Percentiles rank a stretch among this genome's conserved stretches.
Evolutionary conservation across 176 grass and related monocot species (phyloP).

Genomic region (Ensete ventricosum): DNA sequence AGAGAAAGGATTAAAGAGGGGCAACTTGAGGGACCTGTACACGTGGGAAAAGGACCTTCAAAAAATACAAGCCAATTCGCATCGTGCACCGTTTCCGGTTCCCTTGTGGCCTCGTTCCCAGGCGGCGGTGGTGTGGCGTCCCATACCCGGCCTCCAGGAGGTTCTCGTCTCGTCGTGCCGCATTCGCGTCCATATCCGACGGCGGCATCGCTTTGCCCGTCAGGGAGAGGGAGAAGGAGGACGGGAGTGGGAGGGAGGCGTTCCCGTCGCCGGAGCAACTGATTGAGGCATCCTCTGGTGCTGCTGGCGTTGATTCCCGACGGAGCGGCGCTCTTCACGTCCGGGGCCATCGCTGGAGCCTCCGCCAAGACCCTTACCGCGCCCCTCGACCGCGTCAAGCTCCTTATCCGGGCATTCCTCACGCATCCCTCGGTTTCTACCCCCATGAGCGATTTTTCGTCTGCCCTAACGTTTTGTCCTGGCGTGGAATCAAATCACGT

Average conservation of each 20-base stretch:
- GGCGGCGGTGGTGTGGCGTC: slow-evolving; percentile 24
- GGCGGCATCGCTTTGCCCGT: neutral
- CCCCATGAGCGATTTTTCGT: neutral
- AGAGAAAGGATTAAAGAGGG: no score
- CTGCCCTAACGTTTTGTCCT: neutral
- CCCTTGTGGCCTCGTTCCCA: neutral
- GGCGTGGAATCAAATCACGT: no score
- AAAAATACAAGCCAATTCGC: no score
- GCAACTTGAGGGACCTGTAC: no score
- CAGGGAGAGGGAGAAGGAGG: slow-evolving; percentile 1
- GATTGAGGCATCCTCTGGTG: slow-evolving; percentile 51
- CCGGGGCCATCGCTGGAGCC: slow-evolving; percentile 57
- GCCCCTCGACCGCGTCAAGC: slow-evolving; percentile 82
- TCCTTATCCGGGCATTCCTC: slow-evolving; percentile 68
- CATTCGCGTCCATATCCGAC: slow-evolving; percentile 25
- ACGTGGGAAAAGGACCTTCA: no score
- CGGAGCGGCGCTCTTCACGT: slow-evolving; percentile 63
- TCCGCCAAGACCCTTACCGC: slow-evolving; percentile 73
- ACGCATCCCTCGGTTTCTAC: neutral
- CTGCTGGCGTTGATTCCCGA: slow-evolving; percentile 72
- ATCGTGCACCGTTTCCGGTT: neutral
- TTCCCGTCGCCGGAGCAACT: slow-evolving; percentile 43
- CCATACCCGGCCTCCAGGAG: neutral
- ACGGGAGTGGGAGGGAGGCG: neutral
- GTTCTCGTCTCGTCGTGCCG: neutral